Evolutionary conservation across 305 asterid species (phyloP).

Genomic region (Petunia hybrid): DNA sequence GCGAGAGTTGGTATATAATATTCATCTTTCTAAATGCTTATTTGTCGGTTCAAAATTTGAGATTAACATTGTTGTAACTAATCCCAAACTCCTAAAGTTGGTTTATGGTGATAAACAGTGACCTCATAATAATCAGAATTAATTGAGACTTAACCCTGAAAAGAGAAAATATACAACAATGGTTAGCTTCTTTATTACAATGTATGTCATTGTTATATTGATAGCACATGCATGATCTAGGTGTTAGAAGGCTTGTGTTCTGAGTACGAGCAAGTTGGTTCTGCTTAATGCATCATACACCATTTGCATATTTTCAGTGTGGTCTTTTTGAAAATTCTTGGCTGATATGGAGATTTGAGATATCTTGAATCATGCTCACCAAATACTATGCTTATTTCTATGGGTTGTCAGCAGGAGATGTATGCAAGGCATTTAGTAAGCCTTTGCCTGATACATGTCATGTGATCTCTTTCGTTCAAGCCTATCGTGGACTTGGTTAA

Average conservation of each 20-base stretch:
- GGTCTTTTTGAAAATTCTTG: neutral
- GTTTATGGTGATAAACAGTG: neutral
- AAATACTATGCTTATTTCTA: no score
- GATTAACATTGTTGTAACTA: neutral
- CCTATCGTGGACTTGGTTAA: neutral
- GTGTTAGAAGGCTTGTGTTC: neutral
- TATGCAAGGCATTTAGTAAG: neutral
- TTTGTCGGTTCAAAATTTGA: neutral
- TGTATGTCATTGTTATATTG: neutral
- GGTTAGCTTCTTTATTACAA: conserved; percentile 12
- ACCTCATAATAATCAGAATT: neutral
- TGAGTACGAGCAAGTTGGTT: neutral
- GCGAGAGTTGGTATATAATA: neutral
- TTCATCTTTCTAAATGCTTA: neutral
- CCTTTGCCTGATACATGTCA: conserved; percentile 1
- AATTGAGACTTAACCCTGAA: neutral
- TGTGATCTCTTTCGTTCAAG: conserved; percentile 15
- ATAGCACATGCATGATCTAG: neutral
- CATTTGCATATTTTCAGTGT: neutral
- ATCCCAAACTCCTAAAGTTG: neutral
- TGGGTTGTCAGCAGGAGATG: neutral
- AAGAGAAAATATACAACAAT: neutral
- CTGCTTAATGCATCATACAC: neutral
- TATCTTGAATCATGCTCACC: neutral
- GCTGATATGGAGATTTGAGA: neutral